These are phyloP conservation scores for Verticillium zaregamsianum DNA, from an alignment of 2,329 filamentous ascomycete genomes.

Conservation along the genomic window DNA sequence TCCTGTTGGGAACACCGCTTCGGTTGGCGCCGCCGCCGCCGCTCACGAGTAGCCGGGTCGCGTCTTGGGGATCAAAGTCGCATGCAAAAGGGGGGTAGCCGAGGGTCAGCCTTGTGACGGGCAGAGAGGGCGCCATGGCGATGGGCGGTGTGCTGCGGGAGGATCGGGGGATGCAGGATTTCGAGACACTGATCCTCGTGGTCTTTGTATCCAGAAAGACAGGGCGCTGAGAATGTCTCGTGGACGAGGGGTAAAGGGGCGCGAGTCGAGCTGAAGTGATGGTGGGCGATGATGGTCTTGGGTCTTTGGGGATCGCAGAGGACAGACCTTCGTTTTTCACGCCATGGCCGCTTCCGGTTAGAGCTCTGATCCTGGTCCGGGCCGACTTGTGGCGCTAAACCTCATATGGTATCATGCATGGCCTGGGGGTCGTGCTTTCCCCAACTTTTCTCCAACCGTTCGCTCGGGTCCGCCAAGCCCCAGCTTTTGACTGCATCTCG, in stretches of 20 bases:
- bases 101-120: conserved; percentile 60
- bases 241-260: background rate
- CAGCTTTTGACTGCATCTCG: background rate
- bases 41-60: conserved; percentile 71
- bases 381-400: background rate
- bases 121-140: conserved; percentile 35
- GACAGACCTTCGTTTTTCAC: background rate
- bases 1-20: conserved; percentile 82
- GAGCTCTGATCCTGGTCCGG: background rate
- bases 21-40: conserved; percentile 82
- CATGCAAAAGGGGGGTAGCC: conserved; percentile 83
- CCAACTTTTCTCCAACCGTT: conserved; percentile 4
- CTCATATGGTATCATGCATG: background rate
- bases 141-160: background rate
- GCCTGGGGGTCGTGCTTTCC: conserved; percentile 1
- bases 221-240: background rate
- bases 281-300: background rate
- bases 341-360: background rate
- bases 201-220: background rate
- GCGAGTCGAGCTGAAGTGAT: background rate
- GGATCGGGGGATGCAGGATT: background rate
- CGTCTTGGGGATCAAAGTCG: conserved; percentile 81
- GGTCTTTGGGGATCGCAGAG: background rate
- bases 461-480: background rate
- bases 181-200: background rate